Base-by-base conservation (phyloP, 345 rosid genomes). In the Eucalyptus erythrocorys region DNA sequence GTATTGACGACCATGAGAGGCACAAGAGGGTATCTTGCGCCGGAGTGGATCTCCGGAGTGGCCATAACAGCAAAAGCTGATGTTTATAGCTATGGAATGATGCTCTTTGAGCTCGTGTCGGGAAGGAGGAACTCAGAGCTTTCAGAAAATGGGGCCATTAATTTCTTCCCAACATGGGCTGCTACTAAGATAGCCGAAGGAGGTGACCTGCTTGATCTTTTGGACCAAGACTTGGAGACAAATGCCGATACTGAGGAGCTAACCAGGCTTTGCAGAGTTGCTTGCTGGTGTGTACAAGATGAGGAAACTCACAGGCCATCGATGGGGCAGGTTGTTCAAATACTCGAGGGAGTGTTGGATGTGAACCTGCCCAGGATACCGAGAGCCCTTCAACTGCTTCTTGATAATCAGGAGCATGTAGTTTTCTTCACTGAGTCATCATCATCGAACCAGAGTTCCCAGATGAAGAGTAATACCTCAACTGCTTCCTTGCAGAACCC, bases 51-150 rank as follows among this genome's bases (percentile, higher is more conserved):
- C 85, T 96, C 98, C 2, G 96, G 97, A 87, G 95, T 95, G 17
- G 95, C 98, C 50, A 92, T 95, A 71, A 96, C 98, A 24, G 93
- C 95, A 6, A 96, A 97, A 88, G 99, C 98, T 4, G 99, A 97
- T 88, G 98, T 95, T 48, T 97, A 95, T 87, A 96, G 99, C 91
- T 95, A 93, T 7, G 98, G 99, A 13, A 96, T 97, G 99, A 95
- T 95, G 95, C 91, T 97, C 42, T 94, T 96, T 8, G 99, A 97
- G 90, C 10, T 95, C 71, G 92, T 95, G 37, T 95, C 96, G 1
- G 98, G 98, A 80, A 92, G 92, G 91, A 94, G 98, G 89, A 96
- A 96, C 94, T 92, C 93, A 1, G 94, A 94, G 89, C 93, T 92
- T 50, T 88, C 91, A 32, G 95, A 87, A 87, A 92, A 94, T 59